Base-by-base conservation (phyloP, 129 eudicot genomes). In the Tagetes erecta region DNA sequence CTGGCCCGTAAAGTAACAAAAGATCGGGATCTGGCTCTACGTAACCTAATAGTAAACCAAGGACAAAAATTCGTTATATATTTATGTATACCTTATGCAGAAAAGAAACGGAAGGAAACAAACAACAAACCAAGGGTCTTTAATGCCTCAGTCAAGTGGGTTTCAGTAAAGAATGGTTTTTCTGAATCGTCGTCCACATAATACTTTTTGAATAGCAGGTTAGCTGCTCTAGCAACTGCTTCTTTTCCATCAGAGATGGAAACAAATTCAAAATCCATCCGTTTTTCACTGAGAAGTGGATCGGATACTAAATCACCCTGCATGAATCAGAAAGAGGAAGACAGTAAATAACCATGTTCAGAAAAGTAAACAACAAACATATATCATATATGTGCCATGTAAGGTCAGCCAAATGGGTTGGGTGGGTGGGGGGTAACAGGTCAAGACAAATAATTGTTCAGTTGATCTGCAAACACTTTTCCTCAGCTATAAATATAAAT, bases 161-260 rank as follows among this genome's bases (percentile, higher is more conserved):
- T 46, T 77, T 94, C 97, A 1, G 91, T 83, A 67, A 88, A 75
- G 31, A 76, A 77, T 4, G 89, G 84, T 70, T 83, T 83, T 72
- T 86, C 86, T 55, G 79, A 51, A 56, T 74, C 59, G 38, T 52
- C 70, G 35, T 58, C 74, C 12, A 57, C 45, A 60, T 88, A 82
- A 67, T 88, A 79, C 81, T 86, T 90, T 62, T 57, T 75, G 47
- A 81, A 86, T 6, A 94, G 97, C 3, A 78, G 70, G 76, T 86
- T 94, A 40, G 96, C 91, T 39, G 98, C 98, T 88, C 84, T 88
- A n/a, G 83, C 91, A 35, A 90, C 91, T 39, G 89, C 89, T 86
- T 85, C 81, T 78, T 94, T 94, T 70, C 92, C 90, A 78, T 94
- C 98, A 71, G 88, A 38, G 20, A 73, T 70, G 10, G 98, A 88